Base-by-base conservation (phyloP, 768 basidiomycete species). In the Russula earlei region DNA sequence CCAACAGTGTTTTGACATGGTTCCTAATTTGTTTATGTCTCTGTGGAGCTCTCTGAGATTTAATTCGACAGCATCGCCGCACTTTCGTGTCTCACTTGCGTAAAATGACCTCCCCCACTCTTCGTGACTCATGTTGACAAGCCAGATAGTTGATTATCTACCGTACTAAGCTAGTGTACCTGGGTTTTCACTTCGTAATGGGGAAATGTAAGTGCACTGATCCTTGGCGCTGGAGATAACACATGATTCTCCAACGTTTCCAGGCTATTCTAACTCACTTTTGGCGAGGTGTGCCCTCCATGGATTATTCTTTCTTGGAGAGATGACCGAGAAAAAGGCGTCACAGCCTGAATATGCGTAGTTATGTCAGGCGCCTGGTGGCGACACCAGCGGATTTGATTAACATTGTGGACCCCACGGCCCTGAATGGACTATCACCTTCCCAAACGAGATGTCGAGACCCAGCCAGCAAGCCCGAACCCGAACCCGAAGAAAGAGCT, bases 221-320 rank as follows among this genome's bases (percentile, higher is more conserved):
- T 17, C 9, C 9, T 20, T 10, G 17, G 34, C 17, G 37, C 14
- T 9, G 24, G 11, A 34, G 12, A 45, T 22, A 22, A 33, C 33
- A 8, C 25, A 41, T 36, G 43, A 38, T n/a, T 11, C 9, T 9
- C 5, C 29, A 4, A 7, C 3, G 0, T 25, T 36, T 7, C 38
- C 20, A 60, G 55, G 49, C 33, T 58, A 60, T 45, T 60, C 58
- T 4, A 60, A 60, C 31, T 60, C 49, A 17, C 38, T 60, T 24
- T 31, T 60, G 2, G 59, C 55, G 11, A 49, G 40, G 59, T 60
- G 40, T 25, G 59, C 52, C 17, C 17, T 42, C 11, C 15, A 15
- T 27, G 17, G 12, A 24, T 27, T 24, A 33, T 44, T n/a, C 20
- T 9, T 45, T 22, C 38, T 4, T 4, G 12, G 20, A 34, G 17